Conservation (phyloP, 1,284 basidiomycete genomes). For the Agaricales sp. region DNA sequence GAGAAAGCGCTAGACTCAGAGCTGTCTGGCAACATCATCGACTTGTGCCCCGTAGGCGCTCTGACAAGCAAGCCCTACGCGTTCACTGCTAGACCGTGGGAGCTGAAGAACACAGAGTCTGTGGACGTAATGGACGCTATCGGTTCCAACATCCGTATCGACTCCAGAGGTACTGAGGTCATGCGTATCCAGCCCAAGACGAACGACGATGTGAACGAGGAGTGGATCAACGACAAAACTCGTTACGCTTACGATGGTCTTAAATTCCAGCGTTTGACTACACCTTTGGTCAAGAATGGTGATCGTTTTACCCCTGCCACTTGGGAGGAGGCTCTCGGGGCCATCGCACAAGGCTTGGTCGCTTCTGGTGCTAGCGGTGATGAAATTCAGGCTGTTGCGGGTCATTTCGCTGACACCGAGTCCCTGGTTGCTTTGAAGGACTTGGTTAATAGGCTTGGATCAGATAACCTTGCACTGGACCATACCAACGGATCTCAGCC, state of each 20-base stretch:
- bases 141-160: conserved; percentile 95
- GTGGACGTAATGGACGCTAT: conserved; percentile 98
- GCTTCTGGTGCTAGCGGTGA: conserved; percentile 83
- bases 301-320: conserved; percentile 87
- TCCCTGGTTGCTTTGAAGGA: conserved; percentile 93
- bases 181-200: conserved; percentile 96
- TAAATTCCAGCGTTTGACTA: conserved; percentile 91
- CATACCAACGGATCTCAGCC: conserved; percentile 54
- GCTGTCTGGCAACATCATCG: conserved; percentile 94
- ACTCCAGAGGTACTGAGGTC: conserved; percentile 92
- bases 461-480: conserved; percentile 89
- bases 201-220: conserved; percentile 99
- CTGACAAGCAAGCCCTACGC: conserved; percentile 98
- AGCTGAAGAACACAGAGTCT: conserved; percentile 97
- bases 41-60: conserved; percentile 96
- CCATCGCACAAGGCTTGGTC: conserved; percentile 73
- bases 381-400: conserved; percentile 94
- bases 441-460: conserved; percentile 87
- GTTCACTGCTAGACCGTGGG: conserved; percentile 96
- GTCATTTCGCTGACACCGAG: conserved; percentile 90
- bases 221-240: conserved; percentile 99
- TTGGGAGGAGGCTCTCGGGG: conserved; percentile 87
- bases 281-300: conserved; percentile 84
- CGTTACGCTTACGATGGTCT: conserved; percentile 95
- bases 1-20: conserved; percentile 98